Evolutionary conservation across 495 filamentous ascomycete species (phyloP).

Genomic region (Aspergillus sparsus): DNA sequence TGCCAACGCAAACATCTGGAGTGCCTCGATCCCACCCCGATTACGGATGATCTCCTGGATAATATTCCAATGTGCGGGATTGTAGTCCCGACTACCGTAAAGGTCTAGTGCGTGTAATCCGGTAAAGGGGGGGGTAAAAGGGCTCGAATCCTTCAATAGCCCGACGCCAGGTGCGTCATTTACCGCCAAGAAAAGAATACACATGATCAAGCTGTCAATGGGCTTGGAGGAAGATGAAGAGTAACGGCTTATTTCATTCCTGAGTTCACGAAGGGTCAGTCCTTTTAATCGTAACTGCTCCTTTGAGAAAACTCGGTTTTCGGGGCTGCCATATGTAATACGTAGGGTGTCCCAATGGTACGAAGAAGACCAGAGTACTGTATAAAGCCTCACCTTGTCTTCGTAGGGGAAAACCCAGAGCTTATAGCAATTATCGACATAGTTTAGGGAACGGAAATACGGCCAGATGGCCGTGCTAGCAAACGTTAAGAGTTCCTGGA

Average conservation of each 20-base stretch:
- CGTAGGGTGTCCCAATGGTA: constrained; percentile 5
- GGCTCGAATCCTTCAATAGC: neutral
- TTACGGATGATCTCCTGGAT: neutral
- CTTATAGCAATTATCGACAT: constrained; percentile 7
- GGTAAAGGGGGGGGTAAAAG: constrained; percentile 3
- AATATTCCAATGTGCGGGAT: neutral
- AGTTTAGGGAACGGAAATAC: constrained; percentile 2
- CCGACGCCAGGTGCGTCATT: neutral
- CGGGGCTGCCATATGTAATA: neutral
- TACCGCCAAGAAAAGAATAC: constrained; percentile 1
- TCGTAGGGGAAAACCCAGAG: constrained; percentile 1
- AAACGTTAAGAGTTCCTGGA: constrained; percentile 13
- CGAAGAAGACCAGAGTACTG: constrained; percentile 1
- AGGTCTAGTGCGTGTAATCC: neutral
- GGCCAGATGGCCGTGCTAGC: constrained; percentile 7
- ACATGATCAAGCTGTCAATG: neutral
- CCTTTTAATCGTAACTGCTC: neutral
- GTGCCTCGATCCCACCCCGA: neutral
- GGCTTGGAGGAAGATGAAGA: neutral
- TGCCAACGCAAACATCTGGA: neutral
- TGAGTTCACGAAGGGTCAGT: neutral
- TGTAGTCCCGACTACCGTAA: constrained; percentile 7
- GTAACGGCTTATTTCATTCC: neutral
- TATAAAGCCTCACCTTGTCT: constrained; percentile 4
- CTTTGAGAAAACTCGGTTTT: neutral